Conservation (phyloP, 2,329 filamentous ascomycete genomes). For the Dothidotthia symphoricarpi region DNA sequence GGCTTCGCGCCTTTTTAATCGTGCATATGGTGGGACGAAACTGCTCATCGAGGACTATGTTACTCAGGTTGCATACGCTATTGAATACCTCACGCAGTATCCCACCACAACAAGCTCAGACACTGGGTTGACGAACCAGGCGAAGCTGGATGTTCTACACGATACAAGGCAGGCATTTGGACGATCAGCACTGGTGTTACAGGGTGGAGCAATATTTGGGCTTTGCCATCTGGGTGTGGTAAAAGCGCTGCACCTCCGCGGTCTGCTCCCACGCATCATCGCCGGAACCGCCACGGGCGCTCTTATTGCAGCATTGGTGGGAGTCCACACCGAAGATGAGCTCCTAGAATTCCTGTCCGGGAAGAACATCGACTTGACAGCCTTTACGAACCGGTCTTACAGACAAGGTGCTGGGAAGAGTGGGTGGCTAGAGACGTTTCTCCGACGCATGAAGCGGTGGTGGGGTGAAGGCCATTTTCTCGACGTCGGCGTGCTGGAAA, state of each 20-base stretch:
- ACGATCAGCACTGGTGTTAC: slow-evolving; percentile 77
- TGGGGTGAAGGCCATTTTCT: slow-evolving; percentile 77
- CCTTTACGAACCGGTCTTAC: slow-evolving; percentile 58
- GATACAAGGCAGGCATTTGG: slow-evolving; percentile 88
- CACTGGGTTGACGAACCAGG: slow-evolving; percentile 64
- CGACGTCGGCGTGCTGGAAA: slow-evolving; percentile 76
- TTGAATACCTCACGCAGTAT: slow-evolving; percentile 71
- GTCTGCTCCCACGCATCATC: slow-evolving; percentile 83
- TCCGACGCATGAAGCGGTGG: slow-evolving; percentile 67
- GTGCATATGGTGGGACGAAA: slow-evolving; percentile 85
- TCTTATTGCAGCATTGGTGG: slow-evolving; percentile 82
- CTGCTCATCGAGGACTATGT: slow-evolving; percentile 89
- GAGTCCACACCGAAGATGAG: slow-evolving; percentile 83
- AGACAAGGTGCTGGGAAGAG: slow-evolving; percentile 27
- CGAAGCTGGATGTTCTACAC: slow-evolving; percentile 81
- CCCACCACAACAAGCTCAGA: slow-evolving; percentile 54
- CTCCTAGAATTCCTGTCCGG: slow-evolving; percentile 73
- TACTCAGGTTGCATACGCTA: slow-evolving; percentile 74
- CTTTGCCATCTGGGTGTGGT: slow-evolving; percentile 88
- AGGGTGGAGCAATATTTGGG: slow-evolving; percentile 89
- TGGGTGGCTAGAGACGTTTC: slow-evolving; percentile 56
- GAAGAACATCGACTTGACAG: slow-evolving; percentile 76
- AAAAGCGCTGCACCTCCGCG: slow-evolving; percentile 77
- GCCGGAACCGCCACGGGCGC: slow-evolving; percentile 89
- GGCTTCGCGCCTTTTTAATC: slow-evolving; percentile 75